Evolutionary conservation across 2,329 filamentous ascomycete species (phyloP).

Genomic region (Karstenula rhodostoma): DNA sequence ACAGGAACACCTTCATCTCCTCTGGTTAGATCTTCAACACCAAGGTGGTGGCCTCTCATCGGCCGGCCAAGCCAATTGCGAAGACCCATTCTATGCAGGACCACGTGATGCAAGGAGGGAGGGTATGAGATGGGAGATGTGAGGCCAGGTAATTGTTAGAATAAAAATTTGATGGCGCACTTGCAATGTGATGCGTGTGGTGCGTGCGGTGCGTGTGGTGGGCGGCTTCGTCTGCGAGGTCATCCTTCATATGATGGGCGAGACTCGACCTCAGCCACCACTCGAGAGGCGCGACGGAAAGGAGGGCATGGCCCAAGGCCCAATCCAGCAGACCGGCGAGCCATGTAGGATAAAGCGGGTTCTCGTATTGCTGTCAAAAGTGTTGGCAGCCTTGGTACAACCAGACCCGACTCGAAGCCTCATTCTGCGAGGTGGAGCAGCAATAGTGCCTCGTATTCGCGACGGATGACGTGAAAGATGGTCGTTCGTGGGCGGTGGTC

Average conservation of each 20-base stretch:
- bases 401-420: slow-evolving; percentile 12
- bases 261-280: slow-evolving; percentile 30
- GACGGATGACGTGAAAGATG: not conserved
- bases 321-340: slow-evolving; percentile 18
- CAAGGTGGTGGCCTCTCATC: slow-evolving; percentile 39
- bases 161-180: not conserved
- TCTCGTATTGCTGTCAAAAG: slow-evolving; percentile 5
- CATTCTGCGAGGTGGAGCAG: not conserved
- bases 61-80: slow-evolving; percentile 43
- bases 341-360: slow-evolving; percentile 18
- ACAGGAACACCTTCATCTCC: slow-evolving; percentile 44
- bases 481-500: not conserved
- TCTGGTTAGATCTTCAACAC: slow-evolving; percentile 41
- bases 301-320: slow-evolving; percentile 7
- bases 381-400: slow-evolving; percentile 6
- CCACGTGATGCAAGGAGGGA: slow-evolving; percentile 5
- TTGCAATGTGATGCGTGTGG: slow-evolving; percentile 5
- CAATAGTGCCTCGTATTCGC: slow-evolving; percentile 1
- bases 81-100: slow-evolving; percentile 30
- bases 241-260: slow-evolving; percentile 24
- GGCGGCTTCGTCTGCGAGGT: slow-evolving; percentile 13
- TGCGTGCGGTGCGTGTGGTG: slow-evolving; percentile 13
- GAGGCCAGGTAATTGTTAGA: not conserved
- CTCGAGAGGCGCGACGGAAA: not conserved
- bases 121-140: slow-evolving; percentile 14